Conservation (phyloP, 352 stramenopile species). For the Globisporangium barbulae region DNA sequence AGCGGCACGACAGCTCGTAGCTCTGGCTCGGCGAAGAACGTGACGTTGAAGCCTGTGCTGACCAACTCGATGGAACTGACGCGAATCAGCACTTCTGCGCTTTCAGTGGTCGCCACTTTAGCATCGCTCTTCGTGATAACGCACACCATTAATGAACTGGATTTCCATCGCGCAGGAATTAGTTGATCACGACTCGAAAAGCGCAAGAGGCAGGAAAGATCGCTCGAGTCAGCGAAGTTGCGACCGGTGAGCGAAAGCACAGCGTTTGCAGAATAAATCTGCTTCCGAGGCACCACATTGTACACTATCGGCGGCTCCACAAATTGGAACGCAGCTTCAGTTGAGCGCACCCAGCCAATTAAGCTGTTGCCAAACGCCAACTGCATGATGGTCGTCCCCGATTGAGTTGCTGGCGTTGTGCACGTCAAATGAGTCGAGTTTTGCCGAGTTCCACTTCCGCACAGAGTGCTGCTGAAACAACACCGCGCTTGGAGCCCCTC, state of each 20-base stretch:
- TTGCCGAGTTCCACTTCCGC: slow-evolving; percentile 14
- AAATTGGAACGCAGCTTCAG: slow-evolving; percentile 25
- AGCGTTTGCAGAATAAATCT: slow-evolving; percentile 14
- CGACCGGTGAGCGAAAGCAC: slow-evolving; percentile 25
- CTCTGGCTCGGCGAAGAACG: slow-evolving; percentile 26
- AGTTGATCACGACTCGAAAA: slow-evolving; percentile 7
- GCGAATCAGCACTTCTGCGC: slow-evolving; percentile 23
- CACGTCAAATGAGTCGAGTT: slow-evolving; percentile 23
- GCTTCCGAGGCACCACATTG: slow-evolving; percentile 22
- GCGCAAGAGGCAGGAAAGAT: slow-evolving; percentile 30
- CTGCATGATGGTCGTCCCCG: slow-evolving; percentile 17
- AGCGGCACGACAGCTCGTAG: slow-evolving; percentile 14
- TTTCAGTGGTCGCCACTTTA: neutral
- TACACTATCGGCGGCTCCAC: slow-evolving; percentile 17
- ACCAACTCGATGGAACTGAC: slow-evolving; percentile 18
- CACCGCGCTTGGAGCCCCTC: slow-evolving; percentile 22
- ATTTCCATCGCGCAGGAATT: slow-evolving; percentile 22
- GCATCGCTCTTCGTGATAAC: neutral
- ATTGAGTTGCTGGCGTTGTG: slow-evolving; percentile 15
- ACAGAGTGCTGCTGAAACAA: slow-evolving; percentile 26
- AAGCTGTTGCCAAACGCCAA: slow-evolving; percentile 19
- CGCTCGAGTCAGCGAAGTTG: slow-evolving; percentile 18
- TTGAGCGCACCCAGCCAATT: slow-evolving; percentile 28
- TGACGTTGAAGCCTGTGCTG: slow-evolving; percentile 38
- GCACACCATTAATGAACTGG: slow-evolving; percentile 25